Evolutionary conservation across 192 early-diverging fungal species (phyloP), one percentile per base, ranked within the genome.

Genomic region (Coemansia sp.): DNA sequence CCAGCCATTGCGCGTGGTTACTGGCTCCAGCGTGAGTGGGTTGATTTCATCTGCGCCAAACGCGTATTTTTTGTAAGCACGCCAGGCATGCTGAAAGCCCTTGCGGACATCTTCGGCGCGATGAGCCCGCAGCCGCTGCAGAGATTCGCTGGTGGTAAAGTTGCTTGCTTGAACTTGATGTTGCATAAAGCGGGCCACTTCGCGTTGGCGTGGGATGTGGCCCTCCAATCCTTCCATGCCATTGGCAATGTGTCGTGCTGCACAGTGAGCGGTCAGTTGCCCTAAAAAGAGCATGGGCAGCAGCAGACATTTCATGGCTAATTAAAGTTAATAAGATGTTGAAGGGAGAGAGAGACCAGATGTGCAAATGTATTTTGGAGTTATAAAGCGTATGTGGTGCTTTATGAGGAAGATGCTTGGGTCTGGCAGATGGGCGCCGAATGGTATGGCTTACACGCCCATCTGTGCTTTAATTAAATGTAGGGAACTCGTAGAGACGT

Each of bases 41-140:
- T 79, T 73, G 53, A 79, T 79, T 56, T 90, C 88, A 61, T 96
- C 94, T 21, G 81, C 64, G 33, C 91, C 90, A 72, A 88, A 91
- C 0, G 90, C 89, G 52, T 85, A 81, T 7, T 83, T 72, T 23
- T 57, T 81, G 78, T 97, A 97, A 0, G 85, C 87, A n/a, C 81
- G 64, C 91, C 92, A 91, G 0, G 88, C 81, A 38, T 81, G 80
- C 10, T 57, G 55, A 65, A 91, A 89, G 0, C 78, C 84, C 21
- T 80, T 69, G 56, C 81, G 80, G 13, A 91, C 78, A 11, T 79
- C 78, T 23, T 80, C 66, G 15, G 77, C 77, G 5, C 77, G 79
- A 33, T 72, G 68, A 3, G 79, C 78, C 63, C 87, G 85, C 23
- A 72, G 20, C 38, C 63, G 68, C 37, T 65, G 59, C 19, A 68